phyloP scores from a whole-genome alignment of 371 early-diverging fungal genomes.

The Apophysomyces elegans region DNA sequence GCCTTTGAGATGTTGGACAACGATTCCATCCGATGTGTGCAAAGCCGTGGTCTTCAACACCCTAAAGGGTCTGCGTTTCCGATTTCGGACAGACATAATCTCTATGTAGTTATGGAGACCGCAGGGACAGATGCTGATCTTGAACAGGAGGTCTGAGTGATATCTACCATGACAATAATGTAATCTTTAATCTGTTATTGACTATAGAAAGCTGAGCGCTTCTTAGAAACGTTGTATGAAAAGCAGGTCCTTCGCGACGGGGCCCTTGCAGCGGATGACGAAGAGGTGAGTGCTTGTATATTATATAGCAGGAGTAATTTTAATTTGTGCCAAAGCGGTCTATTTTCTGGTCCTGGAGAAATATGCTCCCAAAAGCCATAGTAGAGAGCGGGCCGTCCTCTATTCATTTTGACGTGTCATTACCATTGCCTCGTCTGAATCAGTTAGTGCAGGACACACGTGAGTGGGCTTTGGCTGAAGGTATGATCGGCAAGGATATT shows the following conservation, averaged over 20 bases:
- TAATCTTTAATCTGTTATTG: not conserved
- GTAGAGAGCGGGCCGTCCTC: conserved; percentile 56
- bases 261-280: conserved; percentile 61
- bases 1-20: conserved; percentile 95
- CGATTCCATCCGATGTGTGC: conserved; percentile 63
- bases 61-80: conserved; percentile 53
- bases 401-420: conserved; percentile 80
- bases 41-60: conserved; percentile 53
- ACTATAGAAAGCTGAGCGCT: conserved; percentile 59
- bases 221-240: conserved; percentile 64
- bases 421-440: conserved; percentile 84
- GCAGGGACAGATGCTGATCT: conserved; percentile 83
- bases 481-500: conserved; percentile 55
- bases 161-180: not conserved
- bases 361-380: conserved; percentile 40
- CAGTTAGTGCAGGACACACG: conserved; percentile 75
- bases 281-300: conserved; percentile 24
- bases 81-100: conserved; percentile 59
- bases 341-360: conserved; percentile 41
- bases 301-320: conserved; percentile 37
- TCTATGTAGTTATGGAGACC: conserved; percentile 92
- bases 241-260: conserved; percentile 74
- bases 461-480: conserved; percentile 49
- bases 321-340: conserved; percentile 28
- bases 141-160: conserved; percentile 62